Base-by-base conservation (phyloP, 2,329 filamentous ascomycete species). In the Podosphaera xanthii region DNA sequence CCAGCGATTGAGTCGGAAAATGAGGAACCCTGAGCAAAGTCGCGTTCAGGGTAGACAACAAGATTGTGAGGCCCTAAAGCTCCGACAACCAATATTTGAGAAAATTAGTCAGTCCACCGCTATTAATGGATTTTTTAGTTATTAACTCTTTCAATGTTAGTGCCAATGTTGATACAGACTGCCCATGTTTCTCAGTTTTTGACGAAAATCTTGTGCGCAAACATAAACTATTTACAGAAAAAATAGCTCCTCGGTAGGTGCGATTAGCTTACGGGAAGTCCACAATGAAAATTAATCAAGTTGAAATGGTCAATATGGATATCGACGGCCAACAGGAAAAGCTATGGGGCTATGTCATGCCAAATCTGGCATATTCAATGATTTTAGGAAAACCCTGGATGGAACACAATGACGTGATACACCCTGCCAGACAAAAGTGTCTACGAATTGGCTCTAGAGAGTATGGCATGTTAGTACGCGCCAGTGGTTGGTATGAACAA, bases 131-230 rank as follows among this genome's bases (percentile, higher is more conserved):
- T 36, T 57, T 22, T 33, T 31, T 57, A 57, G 14, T 57, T 34
- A 44, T 44, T 44, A 44, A 57, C 46, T 36, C 22, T 31, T 31
- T 57, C 34, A 12, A 57, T n/a, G 9, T 34, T 36, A 57, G 30
- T 30, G 36, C 54, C 12, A 38, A 44, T 7, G n/a, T 57, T n/a
- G 54, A 57, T 44, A 57, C 54, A 38, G 54, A 38, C 22, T 57
- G 54, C 42, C 35, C 46, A 10, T 38, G 38, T 10, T 57, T 38
- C 35, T 57, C 54, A 10, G 30, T 46, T 34, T 57, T 57, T 46
- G 35, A 57, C 42, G 54, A 57, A 34, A n/a, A 31, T 34, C 54
- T 57, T 30, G 54, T 57, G 54, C 54, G 54, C 54, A 57, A 34
- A 31, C 6, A 46, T 4, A 57, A 46, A 44, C 9, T 57, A 46